phyloP scores from a whole-genome alignment of 306 rosid genomes.

The Adenanthera pavonina region DNA sequence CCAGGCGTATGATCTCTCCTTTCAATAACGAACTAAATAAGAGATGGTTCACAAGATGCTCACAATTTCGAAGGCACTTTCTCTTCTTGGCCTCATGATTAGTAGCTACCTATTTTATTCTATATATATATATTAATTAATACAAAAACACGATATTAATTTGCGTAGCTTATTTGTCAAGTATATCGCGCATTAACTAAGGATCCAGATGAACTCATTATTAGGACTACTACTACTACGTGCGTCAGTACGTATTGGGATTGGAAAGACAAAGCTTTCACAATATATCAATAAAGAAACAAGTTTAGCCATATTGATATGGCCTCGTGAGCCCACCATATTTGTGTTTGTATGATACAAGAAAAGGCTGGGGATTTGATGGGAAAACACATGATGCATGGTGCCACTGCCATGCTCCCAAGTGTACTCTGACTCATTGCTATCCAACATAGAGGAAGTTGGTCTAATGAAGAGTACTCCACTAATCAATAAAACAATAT shows the following conservation, averaged over 20 bases:
- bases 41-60: not conserved
- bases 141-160: too few species aligned
- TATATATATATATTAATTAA: not conserved
- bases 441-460: not conserved
- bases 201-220: not conserved
- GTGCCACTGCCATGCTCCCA: not conserved
- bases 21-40: not conserved
- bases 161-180: not conserved
- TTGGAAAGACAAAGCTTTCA: not conserved
- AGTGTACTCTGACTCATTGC: conserved; percentile 48
- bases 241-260: not conserved
- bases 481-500: conserved; percentile 17
- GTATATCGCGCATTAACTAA: not conserved
- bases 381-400: not conserved
- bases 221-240: not conserved
- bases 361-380: not conserved
- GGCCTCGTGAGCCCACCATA: not conserved
- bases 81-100: not conserved
- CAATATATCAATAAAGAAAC: not conserved
- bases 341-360: not conserved
- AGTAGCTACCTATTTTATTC: not conserved
- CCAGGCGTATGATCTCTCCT: not conserved
- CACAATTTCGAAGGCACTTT: not conserved
- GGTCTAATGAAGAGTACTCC: conserved; percentile 29
- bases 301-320: not conserved